Conservation (phyloP, 306 rosid genomes). For the Pterocarpus santalinus region DNA sequence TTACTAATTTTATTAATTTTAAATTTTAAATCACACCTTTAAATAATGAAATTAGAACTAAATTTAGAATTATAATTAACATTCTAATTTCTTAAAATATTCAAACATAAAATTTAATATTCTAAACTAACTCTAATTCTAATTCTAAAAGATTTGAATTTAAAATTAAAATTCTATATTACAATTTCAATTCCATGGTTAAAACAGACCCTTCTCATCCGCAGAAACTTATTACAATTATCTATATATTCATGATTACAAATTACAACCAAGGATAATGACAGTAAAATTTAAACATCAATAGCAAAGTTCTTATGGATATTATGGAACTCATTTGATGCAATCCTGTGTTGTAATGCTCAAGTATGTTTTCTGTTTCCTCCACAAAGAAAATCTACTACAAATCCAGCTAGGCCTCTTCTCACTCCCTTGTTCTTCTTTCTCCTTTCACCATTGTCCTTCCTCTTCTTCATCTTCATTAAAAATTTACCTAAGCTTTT, state of each 20-base stretch:
- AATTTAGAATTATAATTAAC: too few species aligned
- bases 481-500: conserved; percentile 9
- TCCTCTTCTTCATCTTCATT: conserved; percentile 22
- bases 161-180: too few species aligned
- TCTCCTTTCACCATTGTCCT: conserved; percentile 27
- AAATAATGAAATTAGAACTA: too few species aligned
- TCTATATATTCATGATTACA: neutral
- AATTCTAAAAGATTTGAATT: too few species aligned
- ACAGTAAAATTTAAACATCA: neutral
- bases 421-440: conserved; percentile 16
- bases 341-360: neutral
- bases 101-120: too few species aligned
- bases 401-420: conserved; percentile 14
- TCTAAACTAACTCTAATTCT: too few species aligned
- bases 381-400: conserved; percentile 30
- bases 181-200: too few species aligned
- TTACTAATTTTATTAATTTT: too few species aligned
- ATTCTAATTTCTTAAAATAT: too few species aligned
- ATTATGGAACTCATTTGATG: neutral
- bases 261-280: neutral
- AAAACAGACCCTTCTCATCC: too few species aligned
- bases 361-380: conserved; percentile 14
- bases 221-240: neutral
- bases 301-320: conserved; percentile 12
- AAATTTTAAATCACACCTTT: too few species aligned